Conservation (phyloP, 2,329 filamentous ascomycete species). For the Scorias spongiosa region DNA sequence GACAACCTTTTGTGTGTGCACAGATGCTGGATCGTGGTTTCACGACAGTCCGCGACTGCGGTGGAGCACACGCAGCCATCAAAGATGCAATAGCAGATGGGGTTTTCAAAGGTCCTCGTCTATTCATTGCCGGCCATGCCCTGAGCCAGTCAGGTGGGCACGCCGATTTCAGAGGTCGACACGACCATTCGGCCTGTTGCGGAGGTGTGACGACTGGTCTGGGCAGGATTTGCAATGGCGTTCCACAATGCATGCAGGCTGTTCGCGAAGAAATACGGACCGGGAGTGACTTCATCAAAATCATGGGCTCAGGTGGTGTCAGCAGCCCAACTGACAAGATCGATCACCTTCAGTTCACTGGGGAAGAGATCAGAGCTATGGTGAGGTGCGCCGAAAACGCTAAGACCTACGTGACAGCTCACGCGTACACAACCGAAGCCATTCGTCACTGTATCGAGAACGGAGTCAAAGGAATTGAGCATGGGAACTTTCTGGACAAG, state of each 20-base stretch:
- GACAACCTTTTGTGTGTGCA: slow-evolving; percentile 29
- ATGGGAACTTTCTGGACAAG: slow-evolving; percentile 43
- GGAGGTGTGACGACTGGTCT: slow-evolving; percentile 22
- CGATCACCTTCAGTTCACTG: slow-evolving; percentile 38
- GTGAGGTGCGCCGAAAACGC: slow-evolving; percentile 29
- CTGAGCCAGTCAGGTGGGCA: slow-evolving; percentile 42
- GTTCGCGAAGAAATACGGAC: slow-evolving; percentile 36
- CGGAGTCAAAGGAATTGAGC: slow-evolving; percentile 39
- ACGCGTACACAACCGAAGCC: slow-evolving; percentile 37
- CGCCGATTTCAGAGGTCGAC: slow-evolving; percentile 30
- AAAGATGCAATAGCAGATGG: slow-evolving; percentile 40
- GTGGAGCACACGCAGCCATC: slow-evolving; percentile 36
- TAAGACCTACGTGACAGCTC: slow-evolving; percentile 37
- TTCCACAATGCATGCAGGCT: slow-evolving; percentile 33
- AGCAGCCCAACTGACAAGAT: slow-evolving; percentile 36
- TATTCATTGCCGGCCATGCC: slow-evolving; percentile 37
- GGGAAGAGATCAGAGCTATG: slow-evolving; percentile 38
- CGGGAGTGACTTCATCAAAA: slow-evolving; percentile 44
- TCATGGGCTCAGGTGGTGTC: slow-evolving; percentile 42
- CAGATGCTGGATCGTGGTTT: slow-evolving; percentile 40
- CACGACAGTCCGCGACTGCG: slow-evolving; percentile 40
- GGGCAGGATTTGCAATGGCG: slow-evolving; percentile 34
- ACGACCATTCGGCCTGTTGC: slow-evolving; percentile 30
- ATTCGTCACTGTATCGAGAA: slow-evolving; percentile 39
- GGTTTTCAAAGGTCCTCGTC: slow-evolving; percentile 35